Base-by-base conservation (phyloP, 805 yeast species). In the Candida namnaoensis region DNA sequence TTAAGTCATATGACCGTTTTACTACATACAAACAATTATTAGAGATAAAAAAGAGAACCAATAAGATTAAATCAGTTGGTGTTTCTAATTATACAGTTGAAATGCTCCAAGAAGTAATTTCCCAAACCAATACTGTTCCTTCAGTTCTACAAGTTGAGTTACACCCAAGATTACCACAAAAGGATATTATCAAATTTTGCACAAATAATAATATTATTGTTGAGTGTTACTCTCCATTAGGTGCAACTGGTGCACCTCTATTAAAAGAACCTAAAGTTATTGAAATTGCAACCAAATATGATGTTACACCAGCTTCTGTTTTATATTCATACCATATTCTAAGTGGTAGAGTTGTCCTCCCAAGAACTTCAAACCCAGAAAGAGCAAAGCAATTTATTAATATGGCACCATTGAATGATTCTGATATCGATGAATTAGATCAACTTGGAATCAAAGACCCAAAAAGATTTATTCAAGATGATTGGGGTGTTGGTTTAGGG, bases 121-220 rank as follows among this genome's bases (percentile, higher is more conserved):
- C 61, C 23, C 68, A 64, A 41, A 67, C 72, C 13, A 69, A 60
- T 39, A 71, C 69, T 28, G 69, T 65, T 35, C 85, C 85, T 5
- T 74, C 69, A 3, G 65, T 69, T 15, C 68, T 77, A 48, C 85
- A 80, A 60, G 64, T 79, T 34, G 96, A 88, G 64, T 62, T 76
- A 36, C 95, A 88, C 59, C 88, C 90, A 33, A 74, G 71, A 47
- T 64, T 82, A 49, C 85, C 87, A 32, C 90, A 83, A 57, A 58
- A 61, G 19, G 76, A 76, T 41, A 61, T 86, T 44, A 58, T 71
- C 41, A 68, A 76, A 35, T 81, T 53, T 59, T 71, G 78, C 56
- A 67, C 68, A 44, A 53, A 62, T 24, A 67, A 83, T 49, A 74
- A 69, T 46, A 78, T 82, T 46, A 52, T 66, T 38, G 54, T 77